These are phyloP conservation scores for Solanum dulcamara DNA, from an alignment of 257 asterid species.

Conservation along the genomic window DNA sequence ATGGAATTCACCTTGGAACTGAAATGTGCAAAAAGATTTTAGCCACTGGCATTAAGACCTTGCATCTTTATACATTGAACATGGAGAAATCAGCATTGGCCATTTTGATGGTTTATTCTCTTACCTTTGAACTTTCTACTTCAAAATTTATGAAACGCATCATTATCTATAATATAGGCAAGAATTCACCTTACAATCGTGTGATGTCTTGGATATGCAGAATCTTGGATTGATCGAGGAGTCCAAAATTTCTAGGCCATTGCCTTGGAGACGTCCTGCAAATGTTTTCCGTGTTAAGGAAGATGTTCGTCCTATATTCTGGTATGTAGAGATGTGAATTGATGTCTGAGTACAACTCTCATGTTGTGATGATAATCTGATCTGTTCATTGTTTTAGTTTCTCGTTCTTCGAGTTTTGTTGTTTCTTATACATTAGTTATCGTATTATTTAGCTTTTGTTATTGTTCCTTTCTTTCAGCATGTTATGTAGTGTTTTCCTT, in stretches of 20 bases:
- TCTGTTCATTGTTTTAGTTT: neutral
- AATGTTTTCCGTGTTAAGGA: conserved; percentile 72
- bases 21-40: conserved; percentile 98
- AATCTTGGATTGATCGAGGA: conserved; percentile 93
- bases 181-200: neutral
- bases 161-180: neutral
- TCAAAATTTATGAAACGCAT: conserved; percentile 2
- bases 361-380: neutral
- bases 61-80: conserved; percentile 87
- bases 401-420: neutral
- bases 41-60: conserved; percentile 78
- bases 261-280: conserved; percentile 98
- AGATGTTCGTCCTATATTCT: conserved; percentile 94
- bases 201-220: conserved; percentile 32
- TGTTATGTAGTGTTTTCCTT: neutral
- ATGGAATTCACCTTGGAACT: conserved; percentile 90
- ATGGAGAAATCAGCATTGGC: conserved; percentile 99
- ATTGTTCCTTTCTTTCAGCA: neutral
- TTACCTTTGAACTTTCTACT: neutral
- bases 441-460: neutral
- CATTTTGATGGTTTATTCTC: conserved; percentile 62
- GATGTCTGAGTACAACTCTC: neutral
- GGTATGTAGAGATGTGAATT: conserved; percentile 28
- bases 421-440: neutral
- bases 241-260: conserved; percentile 69